Conservation (phyloP, 208 protist genomes). For the Trypanosoma caninum region DNA sequence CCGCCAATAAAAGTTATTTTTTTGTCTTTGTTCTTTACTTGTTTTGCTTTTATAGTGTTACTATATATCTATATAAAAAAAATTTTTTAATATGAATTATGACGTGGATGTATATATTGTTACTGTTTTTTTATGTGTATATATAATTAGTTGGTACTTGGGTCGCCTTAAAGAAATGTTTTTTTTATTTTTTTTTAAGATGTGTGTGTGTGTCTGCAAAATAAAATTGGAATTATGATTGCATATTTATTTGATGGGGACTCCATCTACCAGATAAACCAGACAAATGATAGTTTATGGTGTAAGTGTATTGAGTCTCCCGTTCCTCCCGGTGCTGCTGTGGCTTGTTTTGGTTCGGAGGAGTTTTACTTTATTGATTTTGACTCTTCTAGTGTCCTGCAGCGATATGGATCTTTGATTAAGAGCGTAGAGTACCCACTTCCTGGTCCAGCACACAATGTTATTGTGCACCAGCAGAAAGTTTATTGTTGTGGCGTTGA, state of each 20-base stretch:
- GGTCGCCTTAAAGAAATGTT: background rate
- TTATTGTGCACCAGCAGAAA: constrained; percentile 62
- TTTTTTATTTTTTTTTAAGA: constrained; percentile 9
- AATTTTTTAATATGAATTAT: background rate
- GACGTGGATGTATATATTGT: too few relatives aligned
- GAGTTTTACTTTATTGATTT: constrained; percentile 53
- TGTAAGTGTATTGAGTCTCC: background rate
- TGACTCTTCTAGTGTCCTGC: constrained; percentile 18
- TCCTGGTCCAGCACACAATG: constrained; percentile 21
- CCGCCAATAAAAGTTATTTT: constrained; percentile 43
- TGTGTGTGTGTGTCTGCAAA: constrained; percentile 3
- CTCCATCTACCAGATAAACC: constrained; percentile 12
- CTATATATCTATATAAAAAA: background rate
- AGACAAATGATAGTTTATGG: background rate
- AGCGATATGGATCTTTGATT: constrained; percentile 16
- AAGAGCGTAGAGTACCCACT: constrained; percentile 14
- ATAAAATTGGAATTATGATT: constrained; percentile 3
- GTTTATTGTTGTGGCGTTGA: constrained; percentile 37
- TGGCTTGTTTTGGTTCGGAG: constrained; percentile 25
- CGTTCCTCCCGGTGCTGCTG: constrained; percentile 10
- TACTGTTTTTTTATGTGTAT: background rate
- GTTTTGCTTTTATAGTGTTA: background rate
- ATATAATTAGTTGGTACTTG: background rate
- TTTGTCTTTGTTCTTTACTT: constrained; percentile 7
- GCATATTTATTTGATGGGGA: constrained; percentile 24